Percentiles rank a stretch among this genome's conserved stretches.
Evolutionary conservation across 2,329 filamentous ascomycete species (phyloP).

Genomic region (Cercospora zeina): DNA sequence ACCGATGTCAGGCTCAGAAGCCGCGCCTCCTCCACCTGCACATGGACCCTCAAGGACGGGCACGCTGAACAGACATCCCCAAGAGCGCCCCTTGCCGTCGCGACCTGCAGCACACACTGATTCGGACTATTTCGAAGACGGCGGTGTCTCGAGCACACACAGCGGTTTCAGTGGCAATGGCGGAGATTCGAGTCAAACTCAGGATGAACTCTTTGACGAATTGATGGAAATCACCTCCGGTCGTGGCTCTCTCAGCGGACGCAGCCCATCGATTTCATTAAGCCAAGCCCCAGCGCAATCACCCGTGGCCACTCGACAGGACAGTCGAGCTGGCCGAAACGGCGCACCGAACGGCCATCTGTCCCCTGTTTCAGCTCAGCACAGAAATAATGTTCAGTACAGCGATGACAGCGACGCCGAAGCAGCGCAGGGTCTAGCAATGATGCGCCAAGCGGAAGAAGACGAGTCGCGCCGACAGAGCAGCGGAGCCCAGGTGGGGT

Average conservation of each 20-base stretch:
- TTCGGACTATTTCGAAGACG: conserved; percentile 43
- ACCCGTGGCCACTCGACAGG: conserved; percentile 32
- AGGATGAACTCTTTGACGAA: conserved; percentile 60
- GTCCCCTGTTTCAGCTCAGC: conserved; percentile 48
- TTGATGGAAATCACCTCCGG: conserved; percentile 55
- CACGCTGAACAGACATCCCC: conserved; percentile 58
- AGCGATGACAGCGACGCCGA: conserved; percentile 84
- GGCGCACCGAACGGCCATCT: conserved; percentile 48
- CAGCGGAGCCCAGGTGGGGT: conserved; percentile 53
- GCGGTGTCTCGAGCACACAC: conserved; percentile 32
- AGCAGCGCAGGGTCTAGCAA: conserved; percentile 77
- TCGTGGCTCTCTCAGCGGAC: conserved; percentile 23
- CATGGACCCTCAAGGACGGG: conserved; percentile 46
- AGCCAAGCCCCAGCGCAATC: conserved; percentile 35
- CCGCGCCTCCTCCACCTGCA: conserved; percentile 53
- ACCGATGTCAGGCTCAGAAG: conserved; percentile 47
- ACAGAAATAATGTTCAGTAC: conserved; percentile 50
- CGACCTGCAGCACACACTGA: conserved; percentile 48
- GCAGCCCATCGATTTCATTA: conserved; percentile 44
- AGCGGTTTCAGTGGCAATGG: conserved; percentile 20
- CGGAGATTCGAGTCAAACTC: conserved; percentile 38
- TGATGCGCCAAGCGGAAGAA: conserved; percentile 80
- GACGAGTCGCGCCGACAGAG: conserved; percentile 61
- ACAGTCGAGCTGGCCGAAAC: conserved; percentile 28
- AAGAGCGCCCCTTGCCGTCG: conserved; percentile 60